phyloP scores from a whole-genome alignment of 805 yeast species.

The Zygotorulaspora florentina region DNA sequence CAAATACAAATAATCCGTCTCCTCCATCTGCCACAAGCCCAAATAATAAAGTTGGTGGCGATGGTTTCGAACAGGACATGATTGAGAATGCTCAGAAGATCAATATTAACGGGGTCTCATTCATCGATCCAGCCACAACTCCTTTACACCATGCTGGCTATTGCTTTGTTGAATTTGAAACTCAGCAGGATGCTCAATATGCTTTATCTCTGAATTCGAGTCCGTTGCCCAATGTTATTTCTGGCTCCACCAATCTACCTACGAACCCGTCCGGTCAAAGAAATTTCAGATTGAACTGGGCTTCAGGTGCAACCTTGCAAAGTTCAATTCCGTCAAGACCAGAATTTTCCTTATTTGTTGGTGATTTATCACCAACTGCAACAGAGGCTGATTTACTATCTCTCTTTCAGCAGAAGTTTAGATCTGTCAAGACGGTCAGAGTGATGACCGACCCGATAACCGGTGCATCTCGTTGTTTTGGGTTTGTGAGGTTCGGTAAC shows the following conservation, averaged over 20 bases:
- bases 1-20: background rate
- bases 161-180: constrained; percentile 72
- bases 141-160: constrained; percentile 54
- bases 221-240: constrained; percentile 49
- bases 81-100: constrained; percentile 15
- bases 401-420: constrained; percentile 62
- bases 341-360: constrained; percentile 76
- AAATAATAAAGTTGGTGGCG: background rate
- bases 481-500: constrained; percentile 71
- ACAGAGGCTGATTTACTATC: constrained; percentile 76
- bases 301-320: constrained; percentile 70
- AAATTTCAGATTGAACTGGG: constrained; percentile 76
- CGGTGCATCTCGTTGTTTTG: constrained; percentile 74
- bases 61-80: constrained; percentile 10
- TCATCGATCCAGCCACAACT: constrained; percentile 33
- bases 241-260: constrained; percentile 18
- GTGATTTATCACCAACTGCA: constrained; percentile 72
- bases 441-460: constrained; percentile 84
- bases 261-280: constrained; percentile 45
- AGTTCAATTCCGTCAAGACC: constrained; percentile 71
- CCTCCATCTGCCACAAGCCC: background rate
- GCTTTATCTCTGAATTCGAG: constrained; percentile 66
- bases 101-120: constrained; percentile 31
- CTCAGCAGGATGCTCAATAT: constrained; percentile 62
- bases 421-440: constrained; percentile 70